These are phyloP conservation scores for Hysterangium stoloniferum DNA, from an alignment of 768 basidiomycete species.

Conservation along the genomic window DNA sequence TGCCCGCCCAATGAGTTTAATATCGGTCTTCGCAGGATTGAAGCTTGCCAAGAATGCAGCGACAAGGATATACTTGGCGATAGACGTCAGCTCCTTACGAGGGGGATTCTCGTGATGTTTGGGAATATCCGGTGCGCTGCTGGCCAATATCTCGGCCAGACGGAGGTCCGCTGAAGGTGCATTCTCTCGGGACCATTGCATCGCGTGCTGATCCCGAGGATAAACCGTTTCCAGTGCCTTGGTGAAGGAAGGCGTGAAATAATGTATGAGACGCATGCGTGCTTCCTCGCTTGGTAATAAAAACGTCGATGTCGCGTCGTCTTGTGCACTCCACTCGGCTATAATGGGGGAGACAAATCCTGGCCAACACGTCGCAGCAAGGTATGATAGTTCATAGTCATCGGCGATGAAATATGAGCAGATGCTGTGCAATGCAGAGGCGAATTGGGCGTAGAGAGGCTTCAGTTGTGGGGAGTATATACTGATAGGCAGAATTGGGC, in stretches of 20 bases:
- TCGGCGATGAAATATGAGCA: conserved; percentile 61
- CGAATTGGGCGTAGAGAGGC: conserved; percentile 58
- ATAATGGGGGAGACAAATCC: conserved; percentile 66
- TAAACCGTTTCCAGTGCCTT: conserved; percentile 58
- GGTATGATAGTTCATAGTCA: conserved; percentile 62
- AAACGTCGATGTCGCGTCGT: conserved; percentile 22
- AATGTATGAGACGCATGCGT: conserved; percentile 55
- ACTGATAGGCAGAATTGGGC: conserved; percentile 37
- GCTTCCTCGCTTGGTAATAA: conserved; percentile 44
- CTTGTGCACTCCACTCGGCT: conserved; percentile 32
- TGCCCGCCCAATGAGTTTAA: conserved; percentile 76
- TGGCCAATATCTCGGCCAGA: conserved; percentile 5
- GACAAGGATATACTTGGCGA: conserved; percentile 69
- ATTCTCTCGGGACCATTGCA: conserved; percentile 51
- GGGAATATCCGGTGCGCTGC: background rate
- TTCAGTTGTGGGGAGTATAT: conserved; percentile 32
- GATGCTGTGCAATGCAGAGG: conserved; percentile 47
- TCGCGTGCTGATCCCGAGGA: conserved; percentile 58
- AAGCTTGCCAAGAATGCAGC: conserved; percentile 78
- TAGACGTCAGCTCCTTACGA: conserved; percentile 37
- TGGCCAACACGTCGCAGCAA: conserved; percentile 75
- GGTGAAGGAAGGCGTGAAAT: conserved; percentile 56
- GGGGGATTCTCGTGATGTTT: background rate
- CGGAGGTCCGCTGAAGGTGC: conserved; percentile 38
- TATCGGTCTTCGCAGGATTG: conserved; percentile 73